Evolutionary conservation across 768 basidiomycete species (phyloP).

Genomic region (Scleroderma bovista): DNA sequence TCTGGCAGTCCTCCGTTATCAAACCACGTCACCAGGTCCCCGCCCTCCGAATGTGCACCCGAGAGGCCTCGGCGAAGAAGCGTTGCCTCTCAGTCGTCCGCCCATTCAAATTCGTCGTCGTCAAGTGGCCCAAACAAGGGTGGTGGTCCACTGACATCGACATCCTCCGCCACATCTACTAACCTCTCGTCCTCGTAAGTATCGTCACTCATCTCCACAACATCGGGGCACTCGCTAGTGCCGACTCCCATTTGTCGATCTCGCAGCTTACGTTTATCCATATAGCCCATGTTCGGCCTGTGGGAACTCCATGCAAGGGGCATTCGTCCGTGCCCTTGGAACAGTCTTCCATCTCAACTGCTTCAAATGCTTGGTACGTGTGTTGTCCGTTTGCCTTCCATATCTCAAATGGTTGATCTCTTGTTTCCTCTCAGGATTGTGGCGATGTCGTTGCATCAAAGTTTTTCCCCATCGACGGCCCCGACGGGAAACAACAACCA

Average conservation of each 20-base stretch:
- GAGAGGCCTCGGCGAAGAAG: conserved; percentile 43
- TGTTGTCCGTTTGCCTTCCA: not conserved
- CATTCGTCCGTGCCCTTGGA: conserved; percentile 92
- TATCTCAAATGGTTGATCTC: not conserved
- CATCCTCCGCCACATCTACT: conserved; percentile 48
- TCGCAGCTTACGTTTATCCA: conserved; percentile 4
- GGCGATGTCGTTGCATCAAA: conserved; percentile 95
- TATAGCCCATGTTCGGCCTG: conserved; percentile 70
- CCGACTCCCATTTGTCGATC: conserved; percentile 9
- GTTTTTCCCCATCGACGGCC: conserved; percentile 96
- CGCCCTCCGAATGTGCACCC: conserved; percentile 50
- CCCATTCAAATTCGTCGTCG: conserved; percentile 49
- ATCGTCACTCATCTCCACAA: conserved; percentile 2
- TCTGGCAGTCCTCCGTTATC: conserved; percentile 60
- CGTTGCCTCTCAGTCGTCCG: conserved; percentile 45
- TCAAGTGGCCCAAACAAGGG: conserved; percentile 35
- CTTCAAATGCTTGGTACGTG: conserved; percentile 91
- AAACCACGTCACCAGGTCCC: conserved; percentile 44
- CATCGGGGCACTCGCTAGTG: conserved; percentile 9
- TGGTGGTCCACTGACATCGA: conserved; percentile 18
- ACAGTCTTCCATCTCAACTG: conserved; percentile 96
- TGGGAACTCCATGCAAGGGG: conserved; percentile 82
- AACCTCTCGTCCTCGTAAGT: conserved; percentile 59
- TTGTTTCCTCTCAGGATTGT: conserved; percentile 64
- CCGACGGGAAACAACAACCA: conserved; percentile 83